Evolutionary conservation across 2,329 filamentous ascomycete species (phyloP), one percentile per base, ranked within the genome.

Genomic region (Colletotrichum orbiculare): DNA sequence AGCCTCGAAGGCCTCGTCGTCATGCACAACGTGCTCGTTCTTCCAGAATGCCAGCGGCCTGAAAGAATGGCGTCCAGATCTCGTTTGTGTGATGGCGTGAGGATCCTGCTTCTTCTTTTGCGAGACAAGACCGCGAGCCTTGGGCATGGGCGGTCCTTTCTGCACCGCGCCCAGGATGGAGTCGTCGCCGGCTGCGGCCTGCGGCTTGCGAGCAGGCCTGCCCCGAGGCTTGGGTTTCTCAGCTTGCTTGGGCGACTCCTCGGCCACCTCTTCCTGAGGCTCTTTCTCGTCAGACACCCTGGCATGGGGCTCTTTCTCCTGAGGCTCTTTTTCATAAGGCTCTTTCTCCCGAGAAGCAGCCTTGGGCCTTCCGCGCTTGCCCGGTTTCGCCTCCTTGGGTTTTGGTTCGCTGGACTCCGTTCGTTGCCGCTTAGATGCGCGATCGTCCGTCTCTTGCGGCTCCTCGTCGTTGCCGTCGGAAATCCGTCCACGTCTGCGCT

Each of bases 1-100:
- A 60, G 85, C 85, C 35, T 80, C 79, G 47, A 78, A 75, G 35
- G 73, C 76, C 53, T 89, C 85, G 15, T 85, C 82, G 55, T 90
- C 88, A 72, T 89, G 92, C 25, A 93, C 86, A 50, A 91, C 87
- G 58, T 87, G 87, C 75, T 98, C 95, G 69, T 94, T 94, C 71
- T 89, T 89, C 95, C 95, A 98, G 74, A 86, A 97, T 34, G 92
- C 88, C 39, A 97, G 79, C 0, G 94, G 96, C 66, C 88, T 87
- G 67, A 93, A 89, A 9, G 92, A 93, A 56, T 88, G 87, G 61
- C 96, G 88, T 2, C 93, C 94, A 11, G 91, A 95, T 58, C 93
- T 89, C 54, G 90, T 92, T 48, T 83, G 85, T 37, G 82, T 82
- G 67, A 86, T 81, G 34, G 78, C 81, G 57, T 88, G 83, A 1